Evolutionary conservation across 805 yeast species (phyloP), one percentile per base, ranked within the genome.

Genomic region (Ogataea trehaloabstinens): DNA sequence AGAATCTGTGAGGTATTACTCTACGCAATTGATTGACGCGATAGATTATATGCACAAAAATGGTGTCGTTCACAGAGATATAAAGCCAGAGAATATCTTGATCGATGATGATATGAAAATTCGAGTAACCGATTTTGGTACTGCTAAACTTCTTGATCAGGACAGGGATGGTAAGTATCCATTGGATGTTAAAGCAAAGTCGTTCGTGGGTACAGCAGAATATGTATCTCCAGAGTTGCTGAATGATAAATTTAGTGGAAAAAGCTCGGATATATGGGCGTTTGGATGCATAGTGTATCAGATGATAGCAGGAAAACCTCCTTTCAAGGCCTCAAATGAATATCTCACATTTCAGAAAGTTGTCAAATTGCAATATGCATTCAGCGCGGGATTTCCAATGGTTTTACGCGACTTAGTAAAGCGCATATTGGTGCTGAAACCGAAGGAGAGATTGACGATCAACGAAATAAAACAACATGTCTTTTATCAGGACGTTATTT

Each of bases 121-220:
- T 28, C 82, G 79, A 58, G 71, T 85, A 25, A 85, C 95, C 1
- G 95, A 85, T 64, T 85, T 85, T 58, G 95, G 95, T 19, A 85
- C 95, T 0, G 95, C 95, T 0, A 80, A 82, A 49, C 61, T 85
- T 32, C 60, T 85, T 20, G 86, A 82, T n/a, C 65, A 65, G 24
- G 68, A 67, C 18, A 68, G 60, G 2, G 62, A 70, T n/a, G 79
- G 74, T 27, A 66, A 62, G 7, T 84, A 78, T 53, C 89, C 90
- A 7, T 54, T 71, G 12, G 83, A 83, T 51, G 77, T 80, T 2
- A 71, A 79, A 51, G 89, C 93, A 0, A 81, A 76, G 48, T 85
- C 93, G 0, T 85, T 85, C 63, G 95, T 85, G 20, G 95, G 95
- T 4, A 85, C 91, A 0, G 91, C 91, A 0, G 91, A 84, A 51